Conservation (phyloP, 352 stramenopile species). For the Globisporangium acanthophoron region DNA sequence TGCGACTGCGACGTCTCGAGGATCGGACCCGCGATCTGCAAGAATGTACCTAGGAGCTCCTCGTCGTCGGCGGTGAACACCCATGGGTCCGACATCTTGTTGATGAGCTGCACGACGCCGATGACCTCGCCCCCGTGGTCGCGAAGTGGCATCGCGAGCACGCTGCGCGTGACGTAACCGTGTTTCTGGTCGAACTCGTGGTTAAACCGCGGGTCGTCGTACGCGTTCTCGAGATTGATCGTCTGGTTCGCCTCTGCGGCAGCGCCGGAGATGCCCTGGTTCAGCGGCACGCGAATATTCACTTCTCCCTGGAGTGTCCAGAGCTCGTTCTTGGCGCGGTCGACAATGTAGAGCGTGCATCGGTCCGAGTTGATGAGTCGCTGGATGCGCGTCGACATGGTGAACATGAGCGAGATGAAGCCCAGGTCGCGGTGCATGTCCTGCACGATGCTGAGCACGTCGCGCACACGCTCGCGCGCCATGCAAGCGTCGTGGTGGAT, state of each 20-base stretch:
- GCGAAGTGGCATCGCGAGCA: constrained; percentile 85
- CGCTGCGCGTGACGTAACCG: constrained; percentile 80
- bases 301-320: constrained; percentile 89
- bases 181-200: constrained; percentile 87
- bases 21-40: constrained; percentile 86
- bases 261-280: constrained; percentile 77
- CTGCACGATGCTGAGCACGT: constrained; percentile 87
- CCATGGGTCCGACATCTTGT: constrained; percentile 67
- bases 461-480: constrained; percentile 58
- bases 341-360: constrained; percentile 90
- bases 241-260: constrained; percentile 61
- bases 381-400: constrained; percentile 86
- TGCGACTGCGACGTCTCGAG: constrained; percentile 82
- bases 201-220: constrained; percentile 87
- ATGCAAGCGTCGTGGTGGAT: constrained; percentile 51
- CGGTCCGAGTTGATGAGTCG: constrained; percentile 87
- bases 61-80: constrained; percentile 86
- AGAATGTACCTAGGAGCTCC: constrained; percentile 81
- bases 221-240: constrained; percentile 84
- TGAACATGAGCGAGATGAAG: constrained; percentile 90
- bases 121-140: constrained; percentile 72
- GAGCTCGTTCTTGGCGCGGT: constrained; percentile 85
- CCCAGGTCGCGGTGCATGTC: constrained; percentile 88
- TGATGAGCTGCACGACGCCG: constrained; percentile 87
- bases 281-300: constrained; percentile 85